phyloP scores from a whole-genome alignment of 2,329 filamentous ascomycete genomes.

The Fusarium palustre region DNA sequence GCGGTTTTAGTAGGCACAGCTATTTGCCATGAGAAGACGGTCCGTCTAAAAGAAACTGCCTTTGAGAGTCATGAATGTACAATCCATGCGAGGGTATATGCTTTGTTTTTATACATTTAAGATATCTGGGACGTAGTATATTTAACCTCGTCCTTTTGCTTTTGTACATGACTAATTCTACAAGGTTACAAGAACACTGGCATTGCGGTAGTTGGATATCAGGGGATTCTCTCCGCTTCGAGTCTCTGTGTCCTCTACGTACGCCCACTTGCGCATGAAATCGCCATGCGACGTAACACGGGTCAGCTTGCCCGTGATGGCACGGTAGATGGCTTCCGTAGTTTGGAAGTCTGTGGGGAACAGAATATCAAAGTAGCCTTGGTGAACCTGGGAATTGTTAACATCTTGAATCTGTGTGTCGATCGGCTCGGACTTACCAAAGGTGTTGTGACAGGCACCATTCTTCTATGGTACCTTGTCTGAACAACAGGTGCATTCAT shows the following conservation, averaged over 20 bases:
- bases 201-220: constrained; percentile 94
- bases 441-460: constrained; percentile 89
- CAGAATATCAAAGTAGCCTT: constrained; percentile 98
- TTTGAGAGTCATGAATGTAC: neutral
- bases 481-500: constrained; percentile 96
- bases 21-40: constrained; percentile 13
- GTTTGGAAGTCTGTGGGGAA: constrained; percentile 96
- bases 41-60: constrained; percentile 11
- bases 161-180: constrained; percentile 56
- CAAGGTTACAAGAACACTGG: constrained; percentile 89
- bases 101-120: constrained; percentile 18
- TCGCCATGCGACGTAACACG: constrained; percentile 87
- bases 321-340: constrained; percentile 91
- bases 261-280: constrained; percentile 91
- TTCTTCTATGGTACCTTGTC: constrained; percentile 87
- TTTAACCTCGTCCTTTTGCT: constrained; percentile 13
- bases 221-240: constrained; percentile 93
- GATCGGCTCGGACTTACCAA: constrained; percentile 69
- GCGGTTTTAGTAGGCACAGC: constrained; percentile 24
- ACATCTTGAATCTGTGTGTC: neutral
- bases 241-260: constrained; percentile 89
- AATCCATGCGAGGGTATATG: constrained; percentile 40
- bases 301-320: constrained; percentile 91
- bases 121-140: constrained; percentile 11
- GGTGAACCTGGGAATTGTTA: constrained; percentile 76